Evolutionary conservation across 2,329 filamentous ascomycete genomes (phyloP).

Genomic region (Zymoseptoria brevis): DNA sequence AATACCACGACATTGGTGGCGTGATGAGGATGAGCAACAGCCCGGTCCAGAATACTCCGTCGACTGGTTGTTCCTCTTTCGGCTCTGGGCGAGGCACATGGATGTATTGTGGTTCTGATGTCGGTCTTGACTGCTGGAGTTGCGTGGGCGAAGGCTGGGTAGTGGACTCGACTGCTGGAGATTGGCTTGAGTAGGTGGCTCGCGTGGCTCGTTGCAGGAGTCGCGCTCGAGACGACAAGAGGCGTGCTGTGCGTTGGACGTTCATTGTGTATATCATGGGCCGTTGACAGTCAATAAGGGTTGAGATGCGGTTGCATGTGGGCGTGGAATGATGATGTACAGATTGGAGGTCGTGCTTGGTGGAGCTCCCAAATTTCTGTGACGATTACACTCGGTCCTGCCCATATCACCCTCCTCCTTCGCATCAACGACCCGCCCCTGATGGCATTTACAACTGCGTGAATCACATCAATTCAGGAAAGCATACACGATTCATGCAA

Average conservation of each 20-base stretch:
- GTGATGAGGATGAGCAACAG: conserved; percentile 18
- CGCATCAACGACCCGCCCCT: too few relatives aligned
- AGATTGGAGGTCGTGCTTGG: background rate
- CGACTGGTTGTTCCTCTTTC: conserved; percentile 1
- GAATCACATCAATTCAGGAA: too few relatives aligned
- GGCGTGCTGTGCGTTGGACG: background rate
- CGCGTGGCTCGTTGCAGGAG: background rate
- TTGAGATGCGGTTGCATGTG: too few relatives aligned
- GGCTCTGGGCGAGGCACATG: background rate
- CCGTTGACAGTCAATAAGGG: background rate
- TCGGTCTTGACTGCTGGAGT: background rate
- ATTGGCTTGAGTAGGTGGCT: background rate
- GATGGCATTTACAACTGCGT: too few relatives aligned
- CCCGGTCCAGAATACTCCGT: conserved; percentile 13
- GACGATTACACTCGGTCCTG: too few relatives aligned
- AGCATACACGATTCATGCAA: too few relatives aligned
- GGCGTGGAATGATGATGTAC: background rate
- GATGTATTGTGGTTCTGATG: background rate
- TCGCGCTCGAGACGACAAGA: background rate
- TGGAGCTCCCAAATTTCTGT: too few relatives aligned
- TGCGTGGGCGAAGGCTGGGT: background rate
- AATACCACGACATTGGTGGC: conserved; percentile 24
- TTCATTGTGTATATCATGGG: background rate
- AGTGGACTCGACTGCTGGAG: background rate
- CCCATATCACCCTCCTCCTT: too few relatives aligned